A percentile compares a stretch with the other conserved stretches of the same genome.
Evolutionary conservation across 768 basidiomycete species (phyloP).

Genomic region (Collybia sordida): DNA sequence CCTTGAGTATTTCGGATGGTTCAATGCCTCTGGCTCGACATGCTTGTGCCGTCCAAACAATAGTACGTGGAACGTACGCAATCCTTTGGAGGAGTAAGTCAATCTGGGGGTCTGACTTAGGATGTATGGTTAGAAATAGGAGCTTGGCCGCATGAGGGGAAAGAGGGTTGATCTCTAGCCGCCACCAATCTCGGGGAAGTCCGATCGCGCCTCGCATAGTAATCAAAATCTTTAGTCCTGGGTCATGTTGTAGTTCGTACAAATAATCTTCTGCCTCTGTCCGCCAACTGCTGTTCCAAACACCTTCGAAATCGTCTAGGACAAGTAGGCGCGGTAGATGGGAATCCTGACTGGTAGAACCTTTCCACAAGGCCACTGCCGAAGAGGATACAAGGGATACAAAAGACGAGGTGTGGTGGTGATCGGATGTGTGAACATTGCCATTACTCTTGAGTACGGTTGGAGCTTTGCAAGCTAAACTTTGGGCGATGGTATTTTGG

Average conservation of each 20-base stretch:
- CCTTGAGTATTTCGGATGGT: background rate
- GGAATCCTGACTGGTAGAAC: background rate
- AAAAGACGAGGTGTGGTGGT: background rate
- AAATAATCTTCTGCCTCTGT: slow-evolving; percentile 2
- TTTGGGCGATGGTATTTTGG: background rate
- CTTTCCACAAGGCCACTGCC: too few species aligned
- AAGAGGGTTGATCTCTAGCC: slow-evolving; percentile 1
- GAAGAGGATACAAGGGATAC: too few species aligned
- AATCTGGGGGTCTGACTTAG: slow-evolving; percentile 2
- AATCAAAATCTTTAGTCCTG: slow-evolving; percentile 7
- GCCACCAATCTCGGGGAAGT: background rate
- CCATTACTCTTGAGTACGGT: background rate
- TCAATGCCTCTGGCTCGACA: background rate
- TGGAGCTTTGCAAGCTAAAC: background rate
- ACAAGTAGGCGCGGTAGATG: slow-evolving; percentile 1
- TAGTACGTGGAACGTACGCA: slow-evolving; percentile 5
- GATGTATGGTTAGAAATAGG: slow-evolving; percentile 6
- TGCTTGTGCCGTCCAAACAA: slow-evolving; percentile 6
- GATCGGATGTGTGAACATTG: background rate
- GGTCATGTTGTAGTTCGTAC: slow-evolving; percentile 1
- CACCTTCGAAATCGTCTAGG: slow-evolving; percentile 8
- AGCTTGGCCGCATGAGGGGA: background rate
- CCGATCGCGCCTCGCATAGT: slow-evolving; percentile 6
- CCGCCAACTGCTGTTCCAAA: slow-evolving; percentile 2
- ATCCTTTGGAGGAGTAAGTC: slow-evolving; percentile 6